A percentile compares a stretch with the other conserved stretches of the same genome.
phyloP scores from a whole-genome alignment of 192 early-diverging fungal genomes.

The Umbelopsis ramanniana region DNA sequence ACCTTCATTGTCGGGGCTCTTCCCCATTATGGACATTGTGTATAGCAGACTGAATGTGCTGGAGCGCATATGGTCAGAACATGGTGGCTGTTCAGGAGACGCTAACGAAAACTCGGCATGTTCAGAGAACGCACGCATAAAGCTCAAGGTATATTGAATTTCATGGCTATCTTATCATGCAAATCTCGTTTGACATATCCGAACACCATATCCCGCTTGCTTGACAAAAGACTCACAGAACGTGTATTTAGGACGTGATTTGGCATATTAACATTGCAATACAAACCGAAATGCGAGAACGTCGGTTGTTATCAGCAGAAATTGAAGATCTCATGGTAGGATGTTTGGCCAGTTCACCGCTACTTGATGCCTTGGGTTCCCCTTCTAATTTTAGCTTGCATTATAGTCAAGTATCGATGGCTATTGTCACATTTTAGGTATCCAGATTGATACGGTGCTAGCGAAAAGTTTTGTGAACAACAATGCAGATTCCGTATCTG shows the following conservation, averaged over 20 bases:
- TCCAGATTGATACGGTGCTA: constrained; percentile 36
- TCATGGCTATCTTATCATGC: not conserved
- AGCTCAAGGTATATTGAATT: constrained; percentile 6
- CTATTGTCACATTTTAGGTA: constrained; percentile 32
- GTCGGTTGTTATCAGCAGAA: constrained; percentile 45
- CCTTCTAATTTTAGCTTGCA: not conserved
- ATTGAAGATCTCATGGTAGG: constrained; percentile 57
- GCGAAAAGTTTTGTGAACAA: constrained; percentile 22
- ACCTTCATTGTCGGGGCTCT: not conserved
- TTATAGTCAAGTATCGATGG: constrained; percentile 36
- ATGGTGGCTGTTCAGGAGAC: not conserved
- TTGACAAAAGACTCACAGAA: not conserved
- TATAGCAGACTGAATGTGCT: constrained; percentile 19
- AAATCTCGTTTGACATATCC: not conserved
- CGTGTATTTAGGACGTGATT: constrained; percentile 45
- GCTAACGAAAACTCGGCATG: not conserved
- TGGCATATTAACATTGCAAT: constrained; percentile 46
- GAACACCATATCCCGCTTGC: not conserved
- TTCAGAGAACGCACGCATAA: constrained; percentile 4
- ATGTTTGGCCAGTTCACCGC: not conserved
- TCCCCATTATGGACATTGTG: constrained; percentile 8
- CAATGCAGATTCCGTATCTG: constrained; percentile 7
- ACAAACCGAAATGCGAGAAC: constrained; percentile 36
- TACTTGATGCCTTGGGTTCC: constrained; percentile 15
- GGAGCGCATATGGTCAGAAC: constrained; percentile 15